These are phyloP conservation scores for Sistotremastrum niveocremeum DNA, from an alignment of 768 basidiomycete genomes.

Conservation along the genomic window DNA sequence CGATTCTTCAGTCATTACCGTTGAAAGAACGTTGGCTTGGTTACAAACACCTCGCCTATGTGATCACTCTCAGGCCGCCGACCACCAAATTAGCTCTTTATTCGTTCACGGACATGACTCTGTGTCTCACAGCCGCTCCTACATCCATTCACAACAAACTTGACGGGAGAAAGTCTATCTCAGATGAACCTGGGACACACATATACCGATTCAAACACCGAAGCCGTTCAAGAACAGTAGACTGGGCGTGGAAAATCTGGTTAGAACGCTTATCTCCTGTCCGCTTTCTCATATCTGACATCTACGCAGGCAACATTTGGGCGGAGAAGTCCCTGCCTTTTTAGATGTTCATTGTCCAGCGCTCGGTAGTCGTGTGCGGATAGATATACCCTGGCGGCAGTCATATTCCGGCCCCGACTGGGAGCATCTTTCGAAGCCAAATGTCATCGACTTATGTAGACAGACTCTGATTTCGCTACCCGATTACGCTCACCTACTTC, in stretches of 20 bases:
- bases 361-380: conserved; percentile 49
- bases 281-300: neutral
- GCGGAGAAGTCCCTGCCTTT: conserved; percentile 51
- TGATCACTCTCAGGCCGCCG: conserved; percentile 54
- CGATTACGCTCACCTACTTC: conserved; percentile 51
- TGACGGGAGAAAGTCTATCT: conserved; percentile 30
- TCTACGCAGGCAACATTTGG: conserved; percentile 48
- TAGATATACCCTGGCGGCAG: conserved; percentile 49
- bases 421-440: conserved; percentile 41
- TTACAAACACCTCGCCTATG: conserved; percentile 66
- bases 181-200: conserved; percentile 52
- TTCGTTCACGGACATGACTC: conserved; percentile 75
- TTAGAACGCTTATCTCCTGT: conserved; percentile 13
- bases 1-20: conserved; percentile 25
- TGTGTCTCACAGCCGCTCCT: conserved; percentile 59
- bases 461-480: conserved; percentile 38
- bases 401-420: conserved; percentile 26
- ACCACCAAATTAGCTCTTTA: conserved; percentile 70
- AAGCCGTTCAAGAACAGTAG: conserved; percentile 61
- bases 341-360: conserved; percentile 63
- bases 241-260: conserved; percentile 91
- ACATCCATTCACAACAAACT: conserved; percentile 23
- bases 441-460: conserved; percentile 50
- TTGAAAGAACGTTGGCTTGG: conserved; percentile 53
- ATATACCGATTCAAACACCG: conserved; percentile 80